Percentiles rank a stretch among this genome's conserved stretches.
These are phyloP conservation scores for Colletotrichum neosansevieriae DNA, from an alignment of 2,329 filamentous ascomycete genomes.

Conservation along the genomic window DNA sequence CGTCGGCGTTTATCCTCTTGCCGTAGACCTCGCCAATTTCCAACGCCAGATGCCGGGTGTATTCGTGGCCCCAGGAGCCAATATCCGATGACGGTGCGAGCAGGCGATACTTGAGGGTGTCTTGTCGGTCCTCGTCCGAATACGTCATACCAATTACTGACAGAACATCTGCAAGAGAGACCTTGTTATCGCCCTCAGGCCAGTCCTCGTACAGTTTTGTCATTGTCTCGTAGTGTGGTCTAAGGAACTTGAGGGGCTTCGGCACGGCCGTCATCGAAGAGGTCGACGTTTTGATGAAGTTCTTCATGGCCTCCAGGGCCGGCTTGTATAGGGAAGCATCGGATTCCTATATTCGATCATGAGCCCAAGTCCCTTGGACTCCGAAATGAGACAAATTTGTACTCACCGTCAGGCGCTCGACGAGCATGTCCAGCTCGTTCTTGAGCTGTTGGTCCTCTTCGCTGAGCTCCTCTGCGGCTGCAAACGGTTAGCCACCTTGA, in stretches of 20 bases:
- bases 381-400: background rate
- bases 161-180: conserved; percentile 90
- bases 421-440: conserved; percentile 96
- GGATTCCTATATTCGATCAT: conserved; percentile 72
- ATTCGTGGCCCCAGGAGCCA: conserved; percentile 98
- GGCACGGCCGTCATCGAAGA: conserved; percentile 99
- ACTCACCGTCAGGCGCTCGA: conserved; percentile 88
- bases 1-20: conserved; percentile 87
- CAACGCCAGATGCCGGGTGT: conserved; percentile 92
- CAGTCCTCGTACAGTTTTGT: conserved; percentile 91
- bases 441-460: conserved; percentile 99
- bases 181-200: conserved; percentile 87
- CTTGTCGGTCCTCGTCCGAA: conserved; percentile 94
- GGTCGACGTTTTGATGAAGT: conserved; percentile 98
- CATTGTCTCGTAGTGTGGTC: conserved; percentile 94
- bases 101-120: conserved; percentile 95
- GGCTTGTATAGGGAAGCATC: conserved; percentile 90
- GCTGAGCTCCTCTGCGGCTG: conserved; percentile 84
- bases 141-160: conserved; percentile 99
- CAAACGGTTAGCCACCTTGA: conserved; percentile 50
- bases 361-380: background rate
- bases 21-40: conserved; percentile 96
- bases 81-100: conserved; percentile 92
- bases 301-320: conserved; percentile 95
- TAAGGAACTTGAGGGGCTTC: conserved; percentile 96